These are phyloP conservation scores for Clonostachys rhizophaga DNA, from an alignment of 2,329 filamentous ascomycete genomes.

Conservation along the genomic window DNA sequence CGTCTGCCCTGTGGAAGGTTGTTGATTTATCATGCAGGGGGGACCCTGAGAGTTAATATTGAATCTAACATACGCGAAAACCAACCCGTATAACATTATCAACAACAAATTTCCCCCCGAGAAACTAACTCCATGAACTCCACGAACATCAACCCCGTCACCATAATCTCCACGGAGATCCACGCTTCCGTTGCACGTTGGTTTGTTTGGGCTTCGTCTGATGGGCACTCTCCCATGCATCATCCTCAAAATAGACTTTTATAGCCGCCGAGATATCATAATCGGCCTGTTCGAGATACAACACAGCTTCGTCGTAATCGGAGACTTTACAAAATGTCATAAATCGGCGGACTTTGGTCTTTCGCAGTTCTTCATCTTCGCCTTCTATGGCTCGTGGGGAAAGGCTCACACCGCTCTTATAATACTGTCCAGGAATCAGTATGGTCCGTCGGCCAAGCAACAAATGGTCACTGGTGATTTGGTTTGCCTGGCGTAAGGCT, in stretches of 20 bases:
- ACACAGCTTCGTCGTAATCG: slow-evolving; percentile 69
- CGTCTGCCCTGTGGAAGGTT: no score
- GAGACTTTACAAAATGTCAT: slow-evolving; percentile 76
- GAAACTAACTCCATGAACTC: not conserved
- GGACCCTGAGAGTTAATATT: no score
- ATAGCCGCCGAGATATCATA: slow-evolving; percentile 65
- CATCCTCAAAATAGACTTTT: slow-evolving; percentile 63
- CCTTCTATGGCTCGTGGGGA: slow-evolving; percentile 68
- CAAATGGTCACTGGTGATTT: slow-evolving; percentile 67
- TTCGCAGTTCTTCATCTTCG: slow-evolving; percentile 69
- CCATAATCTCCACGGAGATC: slow-evolving; percentile 23
- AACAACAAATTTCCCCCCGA: not conserved
- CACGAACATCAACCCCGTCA: slow-evolving; percentile 5
- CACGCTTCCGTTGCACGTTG: slow-evolving; percentile 17
- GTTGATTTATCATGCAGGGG: no score
- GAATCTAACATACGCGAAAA: no score
- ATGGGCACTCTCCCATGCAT: slow-evolving; percentile 69
- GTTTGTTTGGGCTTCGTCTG: slow-evolving; percentile 27
- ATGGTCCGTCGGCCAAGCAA: slow-evolving; percentile 65
- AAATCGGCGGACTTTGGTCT: slow-evolving; percentile 67
- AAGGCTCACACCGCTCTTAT: slow-evolving; percentile 61
- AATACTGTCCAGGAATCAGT: slow-evolving; percentile 66
- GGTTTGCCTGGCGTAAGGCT: slow-evolving; percentile 62
- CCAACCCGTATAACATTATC: no score
- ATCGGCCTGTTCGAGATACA: slow-evolving; percentile 68